Evolutionary conservation across 306 rosid species (phyloP).

Genomic region (Ormosia emarginata): DNA sequence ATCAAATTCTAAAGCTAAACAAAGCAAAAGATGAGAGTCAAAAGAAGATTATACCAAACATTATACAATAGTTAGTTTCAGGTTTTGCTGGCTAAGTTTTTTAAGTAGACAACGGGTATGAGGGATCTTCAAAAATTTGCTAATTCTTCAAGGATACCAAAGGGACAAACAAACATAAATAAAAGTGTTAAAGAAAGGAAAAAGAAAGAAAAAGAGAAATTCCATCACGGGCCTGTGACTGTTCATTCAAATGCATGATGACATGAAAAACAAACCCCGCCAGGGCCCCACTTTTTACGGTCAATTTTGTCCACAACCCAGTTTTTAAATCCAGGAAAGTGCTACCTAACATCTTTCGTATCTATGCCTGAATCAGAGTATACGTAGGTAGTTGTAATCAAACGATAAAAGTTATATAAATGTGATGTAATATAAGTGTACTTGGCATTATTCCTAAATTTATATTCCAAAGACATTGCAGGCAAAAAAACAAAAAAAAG

Average conservation of each 20-base stretch:
- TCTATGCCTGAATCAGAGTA: too few relatives aligned
- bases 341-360: too few relatives aligned
- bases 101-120: constrained; percentile 2
- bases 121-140: constrained; percentile 1
- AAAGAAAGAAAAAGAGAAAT: constrained; percentile 15
- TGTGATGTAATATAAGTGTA: too few relatives aligned
- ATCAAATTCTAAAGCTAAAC: neutral
- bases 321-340: neutral
- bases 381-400: too few relatives aligned
- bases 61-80: neutral
- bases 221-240: constrained; percentile 74
- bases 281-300: constrained; percentile 29
- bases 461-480: neutral
- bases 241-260: constrained; percentile 46
- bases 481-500: neutral
- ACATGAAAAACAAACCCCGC: constrained; percentile 27
- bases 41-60: neutral
- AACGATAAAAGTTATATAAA: too few relatives aligned
- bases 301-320: constrained; percentile 20
- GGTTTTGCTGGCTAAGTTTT: neutral
- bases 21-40: neutral
- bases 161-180: constrained; percentile 19
- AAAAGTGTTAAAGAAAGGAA: neutral
- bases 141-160: neutral
- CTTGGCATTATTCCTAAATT: neutral